phyloP scores from a whole-genome alignment of 768 basidiomycete species.

The Chalciporus piperatus region DNA sequence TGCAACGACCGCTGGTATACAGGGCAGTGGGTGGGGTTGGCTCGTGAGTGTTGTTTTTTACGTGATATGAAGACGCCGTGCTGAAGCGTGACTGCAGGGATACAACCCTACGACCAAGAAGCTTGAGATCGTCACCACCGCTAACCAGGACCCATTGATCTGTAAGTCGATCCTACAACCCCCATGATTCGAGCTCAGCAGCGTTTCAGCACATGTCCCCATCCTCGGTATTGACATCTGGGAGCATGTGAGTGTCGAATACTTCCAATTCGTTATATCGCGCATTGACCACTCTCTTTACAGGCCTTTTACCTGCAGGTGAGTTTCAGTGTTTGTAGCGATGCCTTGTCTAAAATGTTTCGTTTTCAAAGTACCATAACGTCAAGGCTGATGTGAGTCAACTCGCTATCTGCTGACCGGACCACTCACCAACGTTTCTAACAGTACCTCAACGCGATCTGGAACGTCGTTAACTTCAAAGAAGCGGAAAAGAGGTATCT shows the following conservation, averaged over 20 bases:
- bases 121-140: conserved; percentile 88
- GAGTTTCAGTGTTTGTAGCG: not conserved
- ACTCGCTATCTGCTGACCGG: not conserved
- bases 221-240: conserved; percentile 97
- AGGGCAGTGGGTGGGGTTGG: conserved; percentile 99
- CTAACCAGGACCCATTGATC: conserved; percentile 94
- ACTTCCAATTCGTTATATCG: conserved; percentile 5
- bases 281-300: conserved; percentile 5
- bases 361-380: conserved; percentile 69
- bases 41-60: conserved; percentile 48
- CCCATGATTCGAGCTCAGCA: conserved; percentile 8
- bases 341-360: conserved; percentile 11
- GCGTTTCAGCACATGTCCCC: conserved; percentile 66
- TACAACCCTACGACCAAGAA: conserved; percentile 63
- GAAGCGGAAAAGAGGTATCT: conserved; percentile 70
- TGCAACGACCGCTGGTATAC: conserved; percentile 83
- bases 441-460: conserved; percentile 92
- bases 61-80: not conserved
- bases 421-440: conserved; percentile 4
- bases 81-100: conserved; percentile 44
- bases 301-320: conserved; percentile 65
- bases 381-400: conserved; percentile 87
- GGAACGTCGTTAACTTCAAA: conserved; percentile 95
- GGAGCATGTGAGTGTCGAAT: conserved; percentile 69
- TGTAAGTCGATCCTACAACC: conserved; percentile 33